Evolutionary conservation across 179 eudicot genomes (phyloP), one percentile per base, ranked within the genome.

Genomic region (Spinacia oleracea): DNA sequence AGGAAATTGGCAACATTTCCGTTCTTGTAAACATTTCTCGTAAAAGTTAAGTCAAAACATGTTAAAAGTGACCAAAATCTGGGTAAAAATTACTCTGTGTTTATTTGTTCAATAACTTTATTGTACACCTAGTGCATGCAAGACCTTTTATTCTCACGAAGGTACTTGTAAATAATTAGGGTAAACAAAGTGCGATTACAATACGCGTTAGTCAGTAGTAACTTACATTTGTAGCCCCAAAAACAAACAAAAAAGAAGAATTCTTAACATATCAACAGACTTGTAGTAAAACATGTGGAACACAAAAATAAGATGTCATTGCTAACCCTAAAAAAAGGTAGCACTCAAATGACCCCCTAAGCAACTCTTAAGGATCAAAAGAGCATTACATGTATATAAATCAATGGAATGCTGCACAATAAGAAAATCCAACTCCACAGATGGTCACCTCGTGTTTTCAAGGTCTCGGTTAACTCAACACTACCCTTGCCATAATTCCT

Each of bases 341-440:
- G 32, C 32, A 5, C 40, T 27, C 69, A 70, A n/a, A 29, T n/a
- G 38, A 10, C 20, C 64, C 64, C 64, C 31, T 14, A 27, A 11
- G 66, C 14, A 60, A 60, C 9, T 58, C 29, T 18, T 60, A 4
- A 58, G 63, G 35, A 11, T 12, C 34, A 60, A 25, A 60, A 21
- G 16, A 60, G 66, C 7, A 10, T 10, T n/a, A 23, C 9, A 15
- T 15, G 53, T 11, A 70, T 48, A 50, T 38, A 48, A 66, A 66
- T 35, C 63, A 48, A 9, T 21, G 29, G 15, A 46, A 63, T 29
- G n/a, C 46, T 63, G 60, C 78, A 64, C 60, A 59, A 31, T 75
- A 43, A 75, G 38, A n/a, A 63, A 63, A 55, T 31, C 23, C 62
- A 15, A 40, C 70, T 75, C 35, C 70, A 62, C 58, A 76, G 5